Evolutionary conservation across 495 filamentous ascomycete genomes (phyloP), one percentile per base, ranked within the genome.

Genomic region (Penicillium diatomitis): DNA sequence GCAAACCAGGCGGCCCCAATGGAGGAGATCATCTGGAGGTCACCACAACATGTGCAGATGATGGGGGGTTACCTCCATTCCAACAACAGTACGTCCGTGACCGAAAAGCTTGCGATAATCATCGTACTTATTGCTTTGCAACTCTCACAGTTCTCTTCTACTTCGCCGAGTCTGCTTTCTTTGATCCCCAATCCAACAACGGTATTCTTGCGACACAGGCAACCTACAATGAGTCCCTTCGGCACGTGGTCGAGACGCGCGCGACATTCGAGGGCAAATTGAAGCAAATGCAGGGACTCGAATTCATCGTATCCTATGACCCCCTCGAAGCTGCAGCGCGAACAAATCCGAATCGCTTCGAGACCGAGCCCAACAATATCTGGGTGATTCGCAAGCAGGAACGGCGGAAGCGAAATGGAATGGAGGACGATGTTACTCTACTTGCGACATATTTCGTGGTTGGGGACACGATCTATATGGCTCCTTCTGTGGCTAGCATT

Each of bases 311-410:
- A 37, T 78, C 80, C n/a, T 82, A 87, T 50, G 84, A 86, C 52
- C 85, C 85, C 4, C 55, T 74, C 33, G 68, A 73, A 56, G 81
- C 82, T 36, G 82, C 85, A 34, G 81, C 77, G 32, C 75, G 77
- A 2, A 77, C 81, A 0, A 78, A 77, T 34, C 30, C 30, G 31
- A 83, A 79, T 4, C 80, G 76, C 3, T 68, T 70, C 34, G 74
- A 75, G 10, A 63, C 64, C 35, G 67, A 76, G 37, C 63, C 71
- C 4, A 80, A 75, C 11, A 87, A 88, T 20, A 77, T 95, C 20
- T 98, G 88, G 88, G 86, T 95, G 2, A 88, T 98, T 48, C 83
- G 88, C 56, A 95, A 95, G 72, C 92, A 97, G 66, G 81, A 76
- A 20, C 75, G 90, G 41, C 75, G 79, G 41, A 80, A 79, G 72